Conservation (phyloP, 2,329 filamentous ascomycete genomes). For the Ceratocystis albifundus region DNA sequence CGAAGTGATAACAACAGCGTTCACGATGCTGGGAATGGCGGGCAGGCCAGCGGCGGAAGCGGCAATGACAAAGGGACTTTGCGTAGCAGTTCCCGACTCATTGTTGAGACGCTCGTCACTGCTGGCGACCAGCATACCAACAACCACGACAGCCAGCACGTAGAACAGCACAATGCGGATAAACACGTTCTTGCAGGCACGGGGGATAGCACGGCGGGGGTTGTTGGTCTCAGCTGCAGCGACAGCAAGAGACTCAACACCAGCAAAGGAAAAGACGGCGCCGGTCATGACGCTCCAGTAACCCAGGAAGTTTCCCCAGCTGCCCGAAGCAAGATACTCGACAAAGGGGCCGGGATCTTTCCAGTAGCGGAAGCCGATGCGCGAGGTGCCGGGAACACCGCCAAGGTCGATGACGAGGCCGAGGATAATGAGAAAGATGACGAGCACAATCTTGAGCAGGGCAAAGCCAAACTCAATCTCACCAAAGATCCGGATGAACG, state of each 20-base stretch:
- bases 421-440: constrained; percentile 51
- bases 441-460: constrained; percentile 47
- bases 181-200: constrained; percentile 46
- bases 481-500: constrained; percentile 41
- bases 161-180: constrained; percentile 48
- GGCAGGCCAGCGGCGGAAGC: constrained; percentile 54
- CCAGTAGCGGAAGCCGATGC: constrained; percentile 60
- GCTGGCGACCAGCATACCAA: constrained; percentile 54
- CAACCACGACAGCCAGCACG: constrained; percentile 58
- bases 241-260: constrained; percentile 52
- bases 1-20: constrained; percentile 63
- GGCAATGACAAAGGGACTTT: constrained; percentile 59
- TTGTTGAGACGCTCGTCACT: constrained; percentile 32
- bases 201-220: constrained; percentile 42
- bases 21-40: constrained; percentile 60
- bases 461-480: constrained; percentile 46
- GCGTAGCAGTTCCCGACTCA: constrained; percentile 37
- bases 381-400: constrained; percentile 45
- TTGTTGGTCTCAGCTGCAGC: constrained; percentile 49
- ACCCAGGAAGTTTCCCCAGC: constrained; percentile 54
- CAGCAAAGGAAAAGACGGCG: constrained; percentile 58
- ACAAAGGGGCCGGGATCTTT: constrained; percentile 55
- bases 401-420: constrained; percentile 52
- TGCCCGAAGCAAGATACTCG: constrained; percentile 47
- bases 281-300: constrained; percentile 51